Base-by-base conservation (phyloP, 352 stramenopile genomes). In the Phytophthora chlamydospora region DNA sequence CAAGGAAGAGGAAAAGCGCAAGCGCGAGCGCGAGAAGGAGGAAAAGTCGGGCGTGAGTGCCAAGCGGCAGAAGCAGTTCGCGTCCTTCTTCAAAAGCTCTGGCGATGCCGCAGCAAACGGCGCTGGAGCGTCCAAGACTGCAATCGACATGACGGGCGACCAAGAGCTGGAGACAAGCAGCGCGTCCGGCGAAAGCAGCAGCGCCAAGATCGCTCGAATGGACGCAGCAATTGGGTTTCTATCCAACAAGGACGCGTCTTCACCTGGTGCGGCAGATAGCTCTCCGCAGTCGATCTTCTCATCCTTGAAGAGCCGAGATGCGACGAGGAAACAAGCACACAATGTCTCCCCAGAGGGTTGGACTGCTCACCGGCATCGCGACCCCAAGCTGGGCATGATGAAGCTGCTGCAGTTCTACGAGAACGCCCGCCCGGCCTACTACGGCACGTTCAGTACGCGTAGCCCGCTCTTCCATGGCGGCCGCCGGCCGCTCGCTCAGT, bases 331-430 rank as follows among this genome's bases (percentile, higher is more conserved):
- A 5, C 55, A 74, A 14, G 48, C 76, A 50, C 52, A 61, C 0
- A 70, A 54, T 0, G 8, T 43, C 16, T 58, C 58, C 17, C 58
- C 67, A 3, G 41, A 71, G 4, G 42, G 51, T n/a, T 94, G 85
- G 87, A 87, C 71, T 47, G 65, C 52, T 36, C 70, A 74, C 7
- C 80, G 78, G 13, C 59, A 75, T 51, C 72, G 83, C 16, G 80
- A 95, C 49, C 43, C 71, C 5, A 83, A 75, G 29, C 67, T 90
- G 6, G 87, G 87, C 3, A 50, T 90, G 13, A 91, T 93, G 80
- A 96, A 96, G 76, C 45, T 96, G 11, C 59, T 96, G 6, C 88
- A 96, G 58, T 96, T 95, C 47, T 74, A 93, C 27, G 88, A 96
- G 44, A 96, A 95, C 69, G 60, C 82, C 31, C 76, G 88, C 6